Percentiles rank a stretch among this genome's conserved stretches.
phyloP scores from a whole-genome alignment of 208 protist genomes.

The Leishmania tarentolae region DNA sequence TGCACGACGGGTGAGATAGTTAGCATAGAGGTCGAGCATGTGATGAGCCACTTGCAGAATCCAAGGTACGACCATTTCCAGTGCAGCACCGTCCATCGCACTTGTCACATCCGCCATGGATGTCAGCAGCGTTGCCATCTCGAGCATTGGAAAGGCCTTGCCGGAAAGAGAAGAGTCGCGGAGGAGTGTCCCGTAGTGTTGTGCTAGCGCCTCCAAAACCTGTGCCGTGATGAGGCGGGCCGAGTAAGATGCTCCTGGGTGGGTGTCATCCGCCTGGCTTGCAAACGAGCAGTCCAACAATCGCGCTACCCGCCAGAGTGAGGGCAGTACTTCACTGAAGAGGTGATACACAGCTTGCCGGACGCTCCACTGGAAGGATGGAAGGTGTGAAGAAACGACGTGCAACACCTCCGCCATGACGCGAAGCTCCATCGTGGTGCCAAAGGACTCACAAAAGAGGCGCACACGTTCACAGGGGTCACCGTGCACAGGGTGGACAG shows the following conservation, averaged over 20 bases:
- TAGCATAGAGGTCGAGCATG: constrained; percentile 23
- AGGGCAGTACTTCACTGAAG: constrained; percentile 21
- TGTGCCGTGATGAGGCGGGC: constrained; percentile 17
- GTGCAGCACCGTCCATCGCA: constrained; percentile 16
- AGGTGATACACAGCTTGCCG: constrained; percentile 30
- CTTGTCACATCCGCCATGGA: constrained; percentile 38
- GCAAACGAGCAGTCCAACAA: constrained; percentile 2
- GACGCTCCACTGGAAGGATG: constrained; percentile 25
- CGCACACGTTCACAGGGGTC: background rate
- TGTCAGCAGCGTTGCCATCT: constrained; percentile 45
- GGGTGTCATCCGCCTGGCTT: background rate
- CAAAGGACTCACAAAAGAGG: constrained; percentile 14
- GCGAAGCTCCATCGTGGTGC: constrained; percentile 1
- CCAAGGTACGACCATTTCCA: constrained; percentile 32
- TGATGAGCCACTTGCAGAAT: constrained; percentile 28
- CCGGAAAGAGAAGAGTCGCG: background rate
- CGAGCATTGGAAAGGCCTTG: constrained; percentile 18
- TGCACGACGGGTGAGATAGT: constrained; percentile 8
- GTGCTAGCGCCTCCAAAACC: constrained; percentile 25
- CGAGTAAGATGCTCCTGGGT: background rate
- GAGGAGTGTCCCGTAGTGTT: constrained; percentile 22
- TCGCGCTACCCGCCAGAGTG: constrained; percentile 13
- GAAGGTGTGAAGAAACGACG: background rate
- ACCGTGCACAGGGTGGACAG: background rate
- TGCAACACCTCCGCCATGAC: constrained; percentile 14